Evolutionary conservation across 352 stramenopile genomes (phyloP), one percentile per base, ranked within the genome.

Genomic region (Phytophthora nicotianae): DNA sequence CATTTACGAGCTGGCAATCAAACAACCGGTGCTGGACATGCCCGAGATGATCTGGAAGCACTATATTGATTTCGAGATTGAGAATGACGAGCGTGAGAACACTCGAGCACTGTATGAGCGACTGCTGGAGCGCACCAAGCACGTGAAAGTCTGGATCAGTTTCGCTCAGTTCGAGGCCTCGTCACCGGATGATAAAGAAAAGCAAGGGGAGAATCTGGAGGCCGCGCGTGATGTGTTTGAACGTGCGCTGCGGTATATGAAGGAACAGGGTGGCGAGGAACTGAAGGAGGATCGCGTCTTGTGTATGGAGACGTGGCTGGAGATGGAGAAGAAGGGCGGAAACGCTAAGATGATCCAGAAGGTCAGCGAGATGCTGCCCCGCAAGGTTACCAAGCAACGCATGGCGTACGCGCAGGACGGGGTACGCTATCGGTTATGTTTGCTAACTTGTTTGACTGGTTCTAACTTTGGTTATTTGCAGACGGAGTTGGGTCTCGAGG

Each of bases 51-150:
- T 99, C 47, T 99, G 98, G 98, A 99, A 99, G 69, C 86, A 89
- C 43, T 99, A 98, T 72, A 99, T 99, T 62, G 97, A 99, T 75
- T 99, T 99, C 77, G 97, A 99, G 83, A 98, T 99, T 23, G 74
- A 92, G 51, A 84, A 90, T 19, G 73, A 79, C 7, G 83, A 96
- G 45, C 57, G 68, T 2, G 89, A 96, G 21, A 90, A 96, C 52
- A 98, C 92, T 41, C 86, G 96, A 26, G 65, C 79, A 46, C 68
- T 99, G 17, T 99, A 98, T 70, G 88, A 99, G 73, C 84, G 97
- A 5, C 74, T 99, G 29, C 72, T 99, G 6, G 95, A 99, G 72
- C 88, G 95, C 24, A 99, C 96, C 10, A 92, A 96, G 46, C 97
- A 99, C 76, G 97, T 99, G 5, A 99, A 99, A 63, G 97, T 98